These are phyloP conservation scores for Astragalus membranaceus DNA, from an alignment of 306 rosid genomes.

Conservation along the genomic window DNA sequence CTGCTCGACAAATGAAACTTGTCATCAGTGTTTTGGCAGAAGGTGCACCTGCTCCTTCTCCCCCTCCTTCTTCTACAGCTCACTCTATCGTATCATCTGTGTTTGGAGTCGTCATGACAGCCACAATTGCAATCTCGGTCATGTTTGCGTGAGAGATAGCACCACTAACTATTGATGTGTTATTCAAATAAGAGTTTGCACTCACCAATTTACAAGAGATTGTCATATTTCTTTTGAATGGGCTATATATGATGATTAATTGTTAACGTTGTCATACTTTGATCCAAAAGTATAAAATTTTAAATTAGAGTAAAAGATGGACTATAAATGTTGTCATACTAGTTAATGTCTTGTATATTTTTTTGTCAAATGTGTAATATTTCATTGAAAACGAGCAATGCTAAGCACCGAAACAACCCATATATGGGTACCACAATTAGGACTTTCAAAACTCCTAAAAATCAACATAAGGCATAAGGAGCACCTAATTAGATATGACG, in stretches of 20 bases:
- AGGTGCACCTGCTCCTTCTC: constrained; percentile 25
- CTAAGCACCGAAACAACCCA: no score
- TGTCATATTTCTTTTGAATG: background rate
- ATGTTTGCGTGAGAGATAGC: constrained; percentile 3
- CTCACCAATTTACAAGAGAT: background rate
- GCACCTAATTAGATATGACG: no score
- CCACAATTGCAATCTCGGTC: background rate
- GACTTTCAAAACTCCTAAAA: no score
- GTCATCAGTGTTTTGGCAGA: background rate
- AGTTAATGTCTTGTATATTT: no score
- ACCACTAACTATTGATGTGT: background rate
- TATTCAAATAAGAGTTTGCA: background rate
- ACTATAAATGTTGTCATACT: no score
- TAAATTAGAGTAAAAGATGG: no score
- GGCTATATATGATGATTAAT: background rate
- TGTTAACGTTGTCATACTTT: no score
- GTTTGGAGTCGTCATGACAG: background rate
- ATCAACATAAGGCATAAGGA: no score
- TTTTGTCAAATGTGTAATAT: no score
- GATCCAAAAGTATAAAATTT: no score
- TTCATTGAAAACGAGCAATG: no score
- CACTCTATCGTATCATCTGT: background rate
- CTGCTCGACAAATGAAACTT: constrained; percentile 22
- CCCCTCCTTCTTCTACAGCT: background rate
- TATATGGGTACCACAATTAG: no score